phyloP scores from a whole-genome alignment of 2,329 filamentous ascomycete species.

The Alternaria incomplexa region DNA sequence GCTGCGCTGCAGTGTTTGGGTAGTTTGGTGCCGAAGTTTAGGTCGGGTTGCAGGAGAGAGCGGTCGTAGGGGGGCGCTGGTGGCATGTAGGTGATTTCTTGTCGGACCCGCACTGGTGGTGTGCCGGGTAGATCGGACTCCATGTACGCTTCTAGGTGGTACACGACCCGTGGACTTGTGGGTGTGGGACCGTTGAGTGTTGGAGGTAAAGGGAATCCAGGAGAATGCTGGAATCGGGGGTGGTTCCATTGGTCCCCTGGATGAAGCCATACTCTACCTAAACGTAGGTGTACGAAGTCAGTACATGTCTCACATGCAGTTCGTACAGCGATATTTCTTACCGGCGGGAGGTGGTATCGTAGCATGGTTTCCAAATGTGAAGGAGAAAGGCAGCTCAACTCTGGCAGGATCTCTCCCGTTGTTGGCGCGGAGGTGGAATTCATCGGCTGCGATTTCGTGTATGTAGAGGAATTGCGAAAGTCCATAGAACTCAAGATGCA shows the following conservation, averaged over 20 bases:
- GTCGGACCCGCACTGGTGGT: constrained; percentile 6
- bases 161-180: constrained; percentile 18
- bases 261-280: constrained; percentile 16
- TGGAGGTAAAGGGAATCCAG: constrained; percentile 27
- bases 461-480: constrained; percentile 24
- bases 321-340: not conserved
- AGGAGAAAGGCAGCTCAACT: constrained; percentile 35
- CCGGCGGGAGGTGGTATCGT: constrained; percentile 19
- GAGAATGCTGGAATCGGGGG: constrained; percentile 33
- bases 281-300: not conserved
- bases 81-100: constrained; percentile 16
- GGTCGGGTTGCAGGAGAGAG: constrained; percentile 21
- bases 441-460: constrained; percentile 9
- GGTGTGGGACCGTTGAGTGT: constrained; percentile 8
- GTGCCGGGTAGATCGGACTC: constrained; percentile 5
- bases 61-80: constrained; percentile 23
- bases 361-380: constrained; percentile 26
- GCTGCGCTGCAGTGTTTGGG: constrained; percentile 25
- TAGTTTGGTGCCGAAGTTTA: constrained; percentile 17
- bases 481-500: constrained; percentile 24
- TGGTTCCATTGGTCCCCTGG: constrained; percentile 26
- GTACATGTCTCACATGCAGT: not conserved
- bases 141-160: constrained; percentile 23
- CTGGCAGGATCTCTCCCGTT: constrained; percentile 25
- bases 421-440: constrained; percentile 29